Base-by-base conservation (phyloP, 2,329 filamentous ascomycete genomes). In the Pseudohalonectria lignicola region DNA sequence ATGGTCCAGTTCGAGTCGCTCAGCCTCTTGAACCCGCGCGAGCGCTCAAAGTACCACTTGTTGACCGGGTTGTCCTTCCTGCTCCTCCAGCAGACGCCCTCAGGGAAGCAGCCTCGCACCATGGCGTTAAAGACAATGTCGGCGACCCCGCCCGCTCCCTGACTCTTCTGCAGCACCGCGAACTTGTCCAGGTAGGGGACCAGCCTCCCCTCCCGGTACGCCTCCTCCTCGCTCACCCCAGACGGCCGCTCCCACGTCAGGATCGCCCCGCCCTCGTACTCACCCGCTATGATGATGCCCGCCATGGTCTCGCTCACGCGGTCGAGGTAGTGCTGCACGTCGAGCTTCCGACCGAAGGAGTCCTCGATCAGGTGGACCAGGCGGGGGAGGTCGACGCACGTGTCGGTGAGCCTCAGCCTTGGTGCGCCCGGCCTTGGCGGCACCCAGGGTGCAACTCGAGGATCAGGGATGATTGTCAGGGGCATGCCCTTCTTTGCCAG, bases 131-230 rank as follows among this genome's bases (percentile, higher is more conserved):
- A 98, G 7, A 98, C 83, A 29, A 96, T 82, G 53, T 98, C 92
- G 2, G 92, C 90, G 3, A 96, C 88, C 3, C 92, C 90, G 2
- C 86, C 86, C 0, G 84, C 85, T 0, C 92, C 92, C 57, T 98
- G 92, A 11, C 81, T 83, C 43, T 78, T 81, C 47, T 84, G 90
- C 13, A 94, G 68, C 1, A 98, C 92, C 1, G 92, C 92, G 54
- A 98, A 96, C 56, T 98, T 98, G 60, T 98, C 92, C 21, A 98
- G 71, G 55, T 98, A 98, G 0, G 92, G 92, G 0, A 98, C 84
- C 47, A 86, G 73, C 9, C 83, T 73, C 1, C 69, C 69, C 26
- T 69, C 68, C 15, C 66, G 60, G 40, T 72, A 63, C 41, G 57
- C 71, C 53, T 51, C 67, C 57, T 76, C 68, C 36, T 76, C 70